These are phyloP conservation scores for Batkoa obscura DNA, from an alignment of 371 early-diverging fungal species.

Conservation along the genomic window DNA sequence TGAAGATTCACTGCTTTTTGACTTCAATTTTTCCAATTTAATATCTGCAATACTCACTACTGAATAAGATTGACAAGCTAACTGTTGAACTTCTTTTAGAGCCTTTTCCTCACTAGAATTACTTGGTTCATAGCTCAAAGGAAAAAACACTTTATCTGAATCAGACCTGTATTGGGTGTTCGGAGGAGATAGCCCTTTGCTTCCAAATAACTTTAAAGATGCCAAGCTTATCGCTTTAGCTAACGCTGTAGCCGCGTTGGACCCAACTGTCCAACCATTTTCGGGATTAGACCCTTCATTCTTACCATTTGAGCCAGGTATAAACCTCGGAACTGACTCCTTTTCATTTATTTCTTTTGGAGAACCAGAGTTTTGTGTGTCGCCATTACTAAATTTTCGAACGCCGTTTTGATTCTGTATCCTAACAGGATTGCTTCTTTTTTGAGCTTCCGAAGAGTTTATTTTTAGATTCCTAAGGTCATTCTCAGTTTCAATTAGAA, in stretches of 20 bases:
- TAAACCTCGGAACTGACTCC: background rate
- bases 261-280: slow-evolving; percentile 10
- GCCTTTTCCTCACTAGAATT: slow-evolving; percentile 16
- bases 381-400: slow-evolving; percentile 10
- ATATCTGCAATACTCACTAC: slow-evolving; percentile 35
- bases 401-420: slow-evolving; percentile 10
- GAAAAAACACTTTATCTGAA: background rate
- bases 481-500: slow-evolving; percentile 70
- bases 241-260: slow-evolving; percentile 24
- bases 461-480: slow-evolving; percentile 20
- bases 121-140: background rate
- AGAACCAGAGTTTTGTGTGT: slow-evolving; percentile 12
- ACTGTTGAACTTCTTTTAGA: slow-evolving; percentile 27
- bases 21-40: slow-evolving; percentile 18
- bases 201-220: slow-evolving; percentile 32
- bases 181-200: slow-evolving; percentile 25
- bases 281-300: background rate
- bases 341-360: slow-evolving; percentile 6
- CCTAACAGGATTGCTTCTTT: background rate
- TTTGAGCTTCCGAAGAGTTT: no score
- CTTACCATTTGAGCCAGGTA: background rate
- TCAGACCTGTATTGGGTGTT: background rate
- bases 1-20: slow-evolving; percentile 8
- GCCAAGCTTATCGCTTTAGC: slow-evolving; percentile 38
- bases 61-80: slow-evolving; percentile 40